A percentile compares a stretch with the other conserved stretches of the same genome.
phyloP scores from a whole-genome alignment of 2,329 filamentous ascomycete genomes.

The Juglanconis sp. region DNA sequence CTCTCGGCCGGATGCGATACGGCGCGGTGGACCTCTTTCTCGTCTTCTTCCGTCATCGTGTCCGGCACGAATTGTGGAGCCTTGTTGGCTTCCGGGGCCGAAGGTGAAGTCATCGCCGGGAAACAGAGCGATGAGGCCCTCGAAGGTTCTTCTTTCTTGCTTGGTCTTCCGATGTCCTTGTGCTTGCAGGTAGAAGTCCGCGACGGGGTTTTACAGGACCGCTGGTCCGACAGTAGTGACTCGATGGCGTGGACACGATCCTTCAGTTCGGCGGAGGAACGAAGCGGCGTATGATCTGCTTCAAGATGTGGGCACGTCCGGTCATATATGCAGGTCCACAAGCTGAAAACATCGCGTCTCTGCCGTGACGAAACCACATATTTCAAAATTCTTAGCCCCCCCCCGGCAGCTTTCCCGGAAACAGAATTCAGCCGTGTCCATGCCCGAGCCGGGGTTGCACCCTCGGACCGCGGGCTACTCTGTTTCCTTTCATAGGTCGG shows the following conservation, averaged over 20 bases:
- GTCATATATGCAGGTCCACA: not conserved
- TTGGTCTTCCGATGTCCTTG: not conserved
- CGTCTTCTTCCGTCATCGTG: not conserved
- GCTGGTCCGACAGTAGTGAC: no score
- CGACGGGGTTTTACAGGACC: no score
- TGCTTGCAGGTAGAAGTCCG: no score
- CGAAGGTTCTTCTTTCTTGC: not conserved
- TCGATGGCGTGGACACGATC: no score
- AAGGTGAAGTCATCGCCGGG: not conserved
- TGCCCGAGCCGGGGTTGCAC: not conserved
- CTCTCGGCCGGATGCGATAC: not conserved
- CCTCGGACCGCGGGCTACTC: not conserved
- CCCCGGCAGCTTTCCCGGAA: not conserved
- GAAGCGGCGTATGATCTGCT: no score
- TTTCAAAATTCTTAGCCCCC: not conserved
- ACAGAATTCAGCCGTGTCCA: not conserved
- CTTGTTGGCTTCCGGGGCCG: slow-evolving; percentile 3
- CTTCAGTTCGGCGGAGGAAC: no score
- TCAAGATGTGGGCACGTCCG: no score
- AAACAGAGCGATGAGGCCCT: not conserved
- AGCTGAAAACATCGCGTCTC: not conserved
- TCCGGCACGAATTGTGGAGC: not conserved
- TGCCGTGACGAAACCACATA: not conserved
- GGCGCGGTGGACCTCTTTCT: not conserved
- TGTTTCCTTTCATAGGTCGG: no score